Evolutionary conservation across 2,329 filamentous ascomycete species (phyloP).

Genomic region (Diaporthe destruens): DNA sequence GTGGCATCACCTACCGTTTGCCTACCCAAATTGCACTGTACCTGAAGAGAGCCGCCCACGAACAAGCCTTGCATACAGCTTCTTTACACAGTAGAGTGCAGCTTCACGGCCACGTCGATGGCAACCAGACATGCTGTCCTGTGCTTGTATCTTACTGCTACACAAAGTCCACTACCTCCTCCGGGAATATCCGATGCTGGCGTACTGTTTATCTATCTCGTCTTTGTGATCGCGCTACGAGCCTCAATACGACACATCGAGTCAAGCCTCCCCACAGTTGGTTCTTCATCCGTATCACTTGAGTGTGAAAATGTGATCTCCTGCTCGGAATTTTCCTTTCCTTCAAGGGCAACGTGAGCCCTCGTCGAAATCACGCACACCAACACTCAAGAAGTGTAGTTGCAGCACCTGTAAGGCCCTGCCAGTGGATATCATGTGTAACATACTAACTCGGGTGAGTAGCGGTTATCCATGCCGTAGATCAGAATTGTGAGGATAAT

Average conservation of each 20-base stretch:
- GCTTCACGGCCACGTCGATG: neutral
- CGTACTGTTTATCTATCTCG: too few species aligned
- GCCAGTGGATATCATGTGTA: neutral
- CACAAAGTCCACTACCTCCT: neutral
- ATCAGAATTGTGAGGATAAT: neutral
- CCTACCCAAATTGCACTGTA: neutral
- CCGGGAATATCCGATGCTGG: neutral
- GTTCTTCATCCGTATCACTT: neutral
- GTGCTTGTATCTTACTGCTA: neutral
- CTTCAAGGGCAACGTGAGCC: neutral
- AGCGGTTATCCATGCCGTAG: neutral
- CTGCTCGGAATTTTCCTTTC: neutral
- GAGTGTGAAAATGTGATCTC: slow-evolving; percentile 1
- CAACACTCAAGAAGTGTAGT: neutral
- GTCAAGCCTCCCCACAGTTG: slow-evolving; percentile 16
- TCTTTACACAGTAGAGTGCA: too few species aligned
- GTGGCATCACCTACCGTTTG: slow-evolving; percentile 3
- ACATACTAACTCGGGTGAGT: slow-evolving; percentile 6
- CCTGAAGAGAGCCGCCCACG: neutral
- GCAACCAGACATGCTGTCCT: neutral
- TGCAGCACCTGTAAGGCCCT: neutral
- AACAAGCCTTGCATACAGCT: neutral
- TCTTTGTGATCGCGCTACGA: neutral
- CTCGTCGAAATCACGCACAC: slow-evolving; percentile 6
- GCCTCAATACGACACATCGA: slow-evolving; percentile 5